Percentiles rank a stretch among this genome's conserved stretches.
phyloP scores from a whole-genome alignment of 768 basidiomycete species.

The Amanita exitialis region DNA sequence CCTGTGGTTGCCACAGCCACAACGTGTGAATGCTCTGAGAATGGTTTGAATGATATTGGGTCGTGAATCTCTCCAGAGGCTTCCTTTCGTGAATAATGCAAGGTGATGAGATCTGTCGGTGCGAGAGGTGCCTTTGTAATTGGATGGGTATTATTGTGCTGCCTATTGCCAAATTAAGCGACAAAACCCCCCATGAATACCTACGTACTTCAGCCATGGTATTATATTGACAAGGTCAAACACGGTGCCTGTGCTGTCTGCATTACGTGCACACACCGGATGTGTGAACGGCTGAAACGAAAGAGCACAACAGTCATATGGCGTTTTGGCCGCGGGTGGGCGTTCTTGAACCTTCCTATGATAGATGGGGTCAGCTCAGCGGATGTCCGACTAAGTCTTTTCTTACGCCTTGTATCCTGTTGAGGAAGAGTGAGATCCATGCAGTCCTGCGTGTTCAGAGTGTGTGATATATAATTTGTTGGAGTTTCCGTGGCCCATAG shows the following conservation, averaged over 20 bases:
- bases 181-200: not conserved
- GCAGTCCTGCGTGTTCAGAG: constrained; percentile 72
- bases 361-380: constrained; percentile 8
- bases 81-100: constrained; percentile 75
- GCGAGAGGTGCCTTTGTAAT: constrained; percentile 63
- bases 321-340: constrained; percentile 55
- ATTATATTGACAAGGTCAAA: constrained; percentile 91
- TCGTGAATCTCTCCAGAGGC: constrained; percentile 85
- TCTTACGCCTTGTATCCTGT: constrained; percentile 61
- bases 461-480: constrained; percentile 87
- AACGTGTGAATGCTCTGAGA: constrained; percentile 93
- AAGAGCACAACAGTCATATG: constrained; percentile 87
- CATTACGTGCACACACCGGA: constrained; percentile 80
- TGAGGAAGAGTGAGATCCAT: constrained; percentile 77
- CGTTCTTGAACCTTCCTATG: constrained; percentile 58
- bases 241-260: constrained; percentile 70
- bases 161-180: constrained; percentile 31
- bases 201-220: constrained; percentile 81
- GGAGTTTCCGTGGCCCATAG: constrained; percentile 81
- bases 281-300: constrained; percentile 85
- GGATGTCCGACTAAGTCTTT: constrained; percentile 4
- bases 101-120: constrained; percentile 66
- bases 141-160: constrained; percentile 75
- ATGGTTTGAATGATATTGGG: constrained; percentile 96
- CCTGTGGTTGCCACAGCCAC: constrained; percentile 85